Base-by-base conservation (phyloP, 2,329 filamentous ascomycete species). In the Ophiostoma tasmaniense region DNA sequence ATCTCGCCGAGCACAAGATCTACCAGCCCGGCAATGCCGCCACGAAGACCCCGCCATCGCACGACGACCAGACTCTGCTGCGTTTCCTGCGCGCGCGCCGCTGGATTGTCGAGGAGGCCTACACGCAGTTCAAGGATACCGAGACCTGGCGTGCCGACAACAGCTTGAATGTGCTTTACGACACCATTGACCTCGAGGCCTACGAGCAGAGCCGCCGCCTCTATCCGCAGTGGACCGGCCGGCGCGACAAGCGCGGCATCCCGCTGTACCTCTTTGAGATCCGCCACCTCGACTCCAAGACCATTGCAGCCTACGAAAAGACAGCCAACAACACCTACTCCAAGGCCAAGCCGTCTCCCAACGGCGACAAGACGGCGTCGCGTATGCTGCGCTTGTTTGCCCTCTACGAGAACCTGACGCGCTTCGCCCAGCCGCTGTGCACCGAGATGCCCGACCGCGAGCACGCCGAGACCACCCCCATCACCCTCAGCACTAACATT, bases 191-290 rank as follows among this genome's bases (percentile, higher is more conserved):
- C 70, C 80, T 93, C 28, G 86, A 91, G 2, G 89, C 92, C 69
- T 97, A 93, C 77, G 92, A 97, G 78, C 84, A 90, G 75, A 90
- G 91, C 71, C 84, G 90, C 69, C 84, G 87, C 73, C 83, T 97
- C 90, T 97, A 97, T 76, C 93, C 93, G 30, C 92, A 97, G 87
- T 97, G 93, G 91, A 96, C 92, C 25, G 94, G 94, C 68, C 90
- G 93, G 73, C 87, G 93, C 73, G 94, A 97, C 80, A 90, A 88
- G 72, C 76, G 80, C 74, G 94, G 94, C 73, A 97, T 97, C 72
- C 94, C 94, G 8, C 85, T 97, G 74, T 97, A 95, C 79, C 86
- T 97, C 71, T 97, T 91, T 79, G 91, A 96, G 79, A 92, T 97
- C 77, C 86, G 87, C 71, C 87, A 91, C 70, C 85, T 97, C 74